Percentiles rank a stretch among this genome's conserved stretches.
Evolutionary conservation across 108 stramenopile genomes (phyloP).

Genomic region (Pseudonitzschia delicatissima): DNA sequence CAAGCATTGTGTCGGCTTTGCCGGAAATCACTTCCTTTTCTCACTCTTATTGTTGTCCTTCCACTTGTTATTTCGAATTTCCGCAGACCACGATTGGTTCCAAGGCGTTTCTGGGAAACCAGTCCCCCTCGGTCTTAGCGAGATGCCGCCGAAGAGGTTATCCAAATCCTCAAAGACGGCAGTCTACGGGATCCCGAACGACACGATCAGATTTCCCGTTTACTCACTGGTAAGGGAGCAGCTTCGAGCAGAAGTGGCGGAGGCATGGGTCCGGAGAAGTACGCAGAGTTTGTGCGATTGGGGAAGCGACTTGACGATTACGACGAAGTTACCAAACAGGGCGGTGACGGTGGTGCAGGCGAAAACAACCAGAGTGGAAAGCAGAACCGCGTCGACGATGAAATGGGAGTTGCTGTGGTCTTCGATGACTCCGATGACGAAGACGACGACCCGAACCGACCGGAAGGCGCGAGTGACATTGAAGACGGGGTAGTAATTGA

Average conservation of each 20-base stretch:
- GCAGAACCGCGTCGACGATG: constrained; percentile 74
- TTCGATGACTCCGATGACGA: constrained; percentile 94
- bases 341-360: constrained; percentile 11
- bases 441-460: constrained; percentile 59
- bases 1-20: not conserved
- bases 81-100: constrained; percentile 51
- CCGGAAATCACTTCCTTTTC: not conserved
- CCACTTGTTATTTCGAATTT: constrained; percentile 16
- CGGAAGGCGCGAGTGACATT: constrained; percentile 65
- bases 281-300: constrained; percentile 75
- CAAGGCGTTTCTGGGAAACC: constrained; percentile 80
- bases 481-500: constrained; percentile 84
- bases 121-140: constrained; percentile 82
- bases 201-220: constrained; percentile 64
- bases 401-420: constrained; percentile 97
- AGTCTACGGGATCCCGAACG: constrained; percentile 75
- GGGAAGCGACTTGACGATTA: constrained; percentile 92
- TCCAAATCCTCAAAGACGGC: constrained; percentile 80
- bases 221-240: constrained; percentile 71
- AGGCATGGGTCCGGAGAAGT: constrained; percentile 61
- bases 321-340: constrained; percentile 32
- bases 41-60: not conserved
- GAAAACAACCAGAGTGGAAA: constrained; percentile 17
- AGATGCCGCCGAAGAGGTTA: constrained; percentile 93
- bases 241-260: constrained; percentile 7